These are phyloP conservation scores for Clavaria fumosa DNA, from an alignment of 768 basidiomycete species.

Conservation along the genomic window DNA sequence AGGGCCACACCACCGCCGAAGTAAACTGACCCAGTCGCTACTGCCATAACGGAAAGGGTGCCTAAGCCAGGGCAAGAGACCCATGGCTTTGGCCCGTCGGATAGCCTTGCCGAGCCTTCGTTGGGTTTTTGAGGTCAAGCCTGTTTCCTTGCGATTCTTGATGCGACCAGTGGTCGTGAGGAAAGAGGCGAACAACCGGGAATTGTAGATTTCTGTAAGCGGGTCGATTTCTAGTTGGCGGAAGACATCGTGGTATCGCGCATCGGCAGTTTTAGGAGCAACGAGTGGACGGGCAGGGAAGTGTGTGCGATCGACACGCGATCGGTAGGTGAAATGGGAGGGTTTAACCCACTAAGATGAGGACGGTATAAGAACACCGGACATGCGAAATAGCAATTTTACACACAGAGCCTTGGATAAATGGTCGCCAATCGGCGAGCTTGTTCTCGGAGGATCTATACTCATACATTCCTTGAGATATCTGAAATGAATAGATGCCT, in stretches of 20 bases:
- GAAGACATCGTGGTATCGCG: conserved; percentile 51
- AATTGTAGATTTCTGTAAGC: conserved; percentile 48
- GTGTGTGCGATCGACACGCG: conserved; percentile 17
- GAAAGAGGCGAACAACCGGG: conserved; percentile 38
- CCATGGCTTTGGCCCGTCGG: conserved; percentile 83
- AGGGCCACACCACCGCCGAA: no score
- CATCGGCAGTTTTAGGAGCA: conserved; percentile 39
- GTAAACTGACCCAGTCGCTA: no score
- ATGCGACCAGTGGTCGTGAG: conserved; percentile 75
- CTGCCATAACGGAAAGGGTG: no score
- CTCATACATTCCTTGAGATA: no score
- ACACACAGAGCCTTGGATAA: no score
- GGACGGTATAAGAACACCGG: no score
- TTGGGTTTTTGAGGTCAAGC: conserved; percentile 67
- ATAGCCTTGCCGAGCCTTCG: conserved; percentile 72
- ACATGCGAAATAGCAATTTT: no score
- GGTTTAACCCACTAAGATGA: conserved; percentile 40
- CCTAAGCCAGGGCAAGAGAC: conserved; percentile 51
- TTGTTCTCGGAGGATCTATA: no score
- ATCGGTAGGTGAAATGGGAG: conserved; percentile 25
- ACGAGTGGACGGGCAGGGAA: conserved; percentile 24
- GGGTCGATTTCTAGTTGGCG: conserved; percentile 62
- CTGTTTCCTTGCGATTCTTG: conserved; percentile 46
- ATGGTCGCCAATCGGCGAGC: no score
- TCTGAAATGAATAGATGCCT: no score